phyloP scores from a whole-genome alignment of 306 rosid genomes.

The Acacia melanoxylon region DNA sequence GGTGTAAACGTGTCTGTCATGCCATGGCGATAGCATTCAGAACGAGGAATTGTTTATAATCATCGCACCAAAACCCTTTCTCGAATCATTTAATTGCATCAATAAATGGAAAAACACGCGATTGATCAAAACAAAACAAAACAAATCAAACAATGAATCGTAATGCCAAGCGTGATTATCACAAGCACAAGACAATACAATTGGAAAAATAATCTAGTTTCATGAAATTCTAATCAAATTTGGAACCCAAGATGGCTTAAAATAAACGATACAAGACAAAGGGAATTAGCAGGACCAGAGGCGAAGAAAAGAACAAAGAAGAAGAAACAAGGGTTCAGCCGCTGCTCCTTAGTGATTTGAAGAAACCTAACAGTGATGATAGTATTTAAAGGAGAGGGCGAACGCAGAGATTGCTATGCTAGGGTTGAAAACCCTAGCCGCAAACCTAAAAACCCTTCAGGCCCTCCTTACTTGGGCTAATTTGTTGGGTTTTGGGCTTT shows the following conservation, averaged over 20 bases:
- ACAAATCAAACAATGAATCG: background rate
- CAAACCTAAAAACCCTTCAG: background rate
- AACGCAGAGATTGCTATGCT: background rate
- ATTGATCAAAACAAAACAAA: background rate
- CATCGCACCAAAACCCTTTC: constrained; percentile 55
- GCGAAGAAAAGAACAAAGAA: background rate
- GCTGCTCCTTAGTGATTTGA: background rate
- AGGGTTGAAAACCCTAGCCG: constrained; percentile 7
- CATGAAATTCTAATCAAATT: background rate
- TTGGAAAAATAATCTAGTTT: background rate
- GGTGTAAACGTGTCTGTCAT: constrained; percentile 98
- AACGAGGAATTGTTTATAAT: constrained; percentile 96
- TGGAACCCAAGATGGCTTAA: too few species aligned
- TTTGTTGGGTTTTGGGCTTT: background rate
- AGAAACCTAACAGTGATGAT: background rate
- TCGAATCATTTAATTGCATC: too few species aligned
- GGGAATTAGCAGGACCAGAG: background rate
- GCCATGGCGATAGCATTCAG: constrained; percentile 90
- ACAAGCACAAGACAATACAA: background rate
- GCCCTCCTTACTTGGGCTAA: background rate
- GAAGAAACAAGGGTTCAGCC: too few species aligned
- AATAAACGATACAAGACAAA: background rate
- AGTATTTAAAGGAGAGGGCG: constrained; percentile 28
- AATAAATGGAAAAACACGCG: background rate
- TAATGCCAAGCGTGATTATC: background rate